phyloP scores from a whole-genome alignment of 352 stramenopile genomes.

The Phytopythium mirpurense region DNA sequence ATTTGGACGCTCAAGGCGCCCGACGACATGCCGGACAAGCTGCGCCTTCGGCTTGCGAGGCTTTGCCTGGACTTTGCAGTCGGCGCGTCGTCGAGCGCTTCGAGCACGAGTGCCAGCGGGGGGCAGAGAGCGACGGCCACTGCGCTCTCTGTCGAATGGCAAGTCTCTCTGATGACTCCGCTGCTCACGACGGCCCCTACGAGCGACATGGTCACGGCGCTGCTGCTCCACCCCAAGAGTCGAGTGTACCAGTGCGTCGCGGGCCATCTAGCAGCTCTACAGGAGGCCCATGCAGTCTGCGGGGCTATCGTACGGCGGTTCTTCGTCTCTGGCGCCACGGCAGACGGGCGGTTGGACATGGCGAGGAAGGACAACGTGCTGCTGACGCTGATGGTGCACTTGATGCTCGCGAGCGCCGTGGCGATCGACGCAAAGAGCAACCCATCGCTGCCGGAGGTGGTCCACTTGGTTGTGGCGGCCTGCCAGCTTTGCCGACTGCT shows the following conservation, averaged over 20 bases:
- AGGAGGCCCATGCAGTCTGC: neutral
- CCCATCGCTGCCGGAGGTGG: neutral
- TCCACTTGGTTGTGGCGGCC: neutral
- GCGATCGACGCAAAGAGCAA: conserved; percentile 7
- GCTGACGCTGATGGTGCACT: neutral
- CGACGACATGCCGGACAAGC: conserved; percentile 12
- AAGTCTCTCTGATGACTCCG: conserved; percentile 36
- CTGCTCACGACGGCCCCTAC: conserved; percentile 18
- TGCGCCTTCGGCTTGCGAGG: conserved; percentile 35
- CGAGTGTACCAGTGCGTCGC: conserved; percentile 22
- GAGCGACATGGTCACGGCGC: conserved; percentile 15
- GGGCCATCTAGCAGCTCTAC: conserved; percentile 6
- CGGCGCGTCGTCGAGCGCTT: conserved; percentile 11
- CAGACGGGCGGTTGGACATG: neutral
- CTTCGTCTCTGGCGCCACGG: neutral
- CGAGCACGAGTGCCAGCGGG: conserved; percentile 5
- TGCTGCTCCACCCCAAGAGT: conserved; percentile 49
- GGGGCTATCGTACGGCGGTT: neutral
- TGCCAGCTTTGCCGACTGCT: neutral
- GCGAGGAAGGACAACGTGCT: neutral
- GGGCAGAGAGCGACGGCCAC: neutral
- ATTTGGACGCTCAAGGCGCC: conserved; percentile 12
- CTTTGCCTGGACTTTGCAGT: conserved; percentile 55
- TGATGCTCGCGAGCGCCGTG: conserved; percentile 4
- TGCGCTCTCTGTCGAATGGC: conserved; percentile 24